Evolutionary conservation across 139 green algal species (phyloP).

Genomic region (Auxenochlorella pyrenoidosa): DNA sequence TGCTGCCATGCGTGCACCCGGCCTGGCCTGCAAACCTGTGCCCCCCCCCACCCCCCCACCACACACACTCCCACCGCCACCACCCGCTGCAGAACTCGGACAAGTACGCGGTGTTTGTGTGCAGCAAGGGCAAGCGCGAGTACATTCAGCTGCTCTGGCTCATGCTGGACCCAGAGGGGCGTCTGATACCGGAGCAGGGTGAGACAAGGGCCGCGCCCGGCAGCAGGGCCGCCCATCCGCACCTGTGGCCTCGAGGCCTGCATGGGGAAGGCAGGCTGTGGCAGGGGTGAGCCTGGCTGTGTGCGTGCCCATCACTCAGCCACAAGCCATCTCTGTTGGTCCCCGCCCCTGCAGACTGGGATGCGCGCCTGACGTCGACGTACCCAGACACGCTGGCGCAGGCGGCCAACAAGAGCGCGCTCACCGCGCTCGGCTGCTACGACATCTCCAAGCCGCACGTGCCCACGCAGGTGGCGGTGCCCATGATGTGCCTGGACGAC

Average conservation of each 20-base stretch:
- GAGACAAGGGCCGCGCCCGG: neutral
- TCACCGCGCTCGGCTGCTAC: constrained; percentile 48
- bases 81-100: constrained; percentile 25
- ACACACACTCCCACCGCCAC: no score
- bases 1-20: no score
- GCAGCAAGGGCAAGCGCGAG: constrained; percentile 55
- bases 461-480: constrained; percentile 48
- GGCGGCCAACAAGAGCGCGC: constrained; percentile 46
- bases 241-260: no score
- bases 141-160: constrained; percentile 58
- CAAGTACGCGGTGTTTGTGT: constrained; percentile 46
- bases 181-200: constrained; percentile 31
- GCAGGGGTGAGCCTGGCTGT: no score
- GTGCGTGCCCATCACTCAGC: no score
- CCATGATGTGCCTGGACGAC: constrained; percentile 52
- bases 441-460: constrained; percentile 33
- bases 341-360: constrained; percentile 32
- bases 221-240: no score
- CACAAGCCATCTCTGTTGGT: no score
- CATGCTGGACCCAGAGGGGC: constrained; percentile 36
- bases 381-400: constrained; percentile 44
- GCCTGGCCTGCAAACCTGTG: no score
- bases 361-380: constrained; percentile 37
- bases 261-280: no score
- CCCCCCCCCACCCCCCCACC: no score